phyloP scores from a whole-genome alignment of 345 rosid genomes.

The Corchorus capsularis region DNA sequence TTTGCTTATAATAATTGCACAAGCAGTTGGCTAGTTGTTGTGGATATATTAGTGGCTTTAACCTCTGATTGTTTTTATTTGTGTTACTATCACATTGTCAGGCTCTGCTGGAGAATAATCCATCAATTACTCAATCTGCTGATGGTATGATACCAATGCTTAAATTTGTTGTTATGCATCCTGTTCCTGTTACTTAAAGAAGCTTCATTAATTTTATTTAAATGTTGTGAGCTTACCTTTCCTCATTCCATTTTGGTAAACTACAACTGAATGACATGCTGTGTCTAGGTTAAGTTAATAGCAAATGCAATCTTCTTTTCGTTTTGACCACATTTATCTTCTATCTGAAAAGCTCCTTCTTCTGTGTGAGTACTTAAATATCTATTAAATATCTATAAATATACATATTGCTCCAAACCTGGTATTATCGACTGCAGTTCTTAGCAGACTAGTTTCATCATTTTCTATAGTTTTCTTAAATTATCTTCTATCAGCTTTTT shows the following conservation, averaged over 20 bases:
- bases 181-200: neutral
- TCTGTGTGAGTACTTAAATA: neutral
- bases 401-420: neutral
- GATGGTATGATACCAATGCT: slow-evolving; percentile 51
- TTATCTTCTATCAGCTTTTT: neutral
- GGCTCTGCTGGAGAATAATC: slow-evolving; percentile 87
- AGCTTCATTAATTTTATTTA: neutral
- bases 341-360: neutral
- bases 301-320: neutral
- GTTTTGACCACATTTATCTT: neutral
- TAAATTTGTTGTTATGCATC: neutral
- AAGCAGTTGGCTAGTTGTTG: neutral
- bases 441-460: neutral
- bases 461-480: too few species aligned
- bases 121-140: slow-evolving; percentile 53
- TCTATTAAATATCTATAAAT: neutral
- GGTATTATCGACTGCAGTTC: neutral
- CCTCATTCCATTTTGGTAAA: neutral
- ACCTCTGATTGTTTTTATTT: neutral
- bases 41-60: neutral
- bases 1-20: neutral
- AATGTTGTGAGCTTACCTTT: neutral
- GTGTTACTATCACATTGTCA: slow-evolving; percentile 27
- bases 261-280: neutral
- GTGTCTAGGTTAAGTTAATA: neutral